phyloP scores from a whole-genome alignment of 1,139 yeast genomes.

The Yamadazyma blattariae region DNA sequence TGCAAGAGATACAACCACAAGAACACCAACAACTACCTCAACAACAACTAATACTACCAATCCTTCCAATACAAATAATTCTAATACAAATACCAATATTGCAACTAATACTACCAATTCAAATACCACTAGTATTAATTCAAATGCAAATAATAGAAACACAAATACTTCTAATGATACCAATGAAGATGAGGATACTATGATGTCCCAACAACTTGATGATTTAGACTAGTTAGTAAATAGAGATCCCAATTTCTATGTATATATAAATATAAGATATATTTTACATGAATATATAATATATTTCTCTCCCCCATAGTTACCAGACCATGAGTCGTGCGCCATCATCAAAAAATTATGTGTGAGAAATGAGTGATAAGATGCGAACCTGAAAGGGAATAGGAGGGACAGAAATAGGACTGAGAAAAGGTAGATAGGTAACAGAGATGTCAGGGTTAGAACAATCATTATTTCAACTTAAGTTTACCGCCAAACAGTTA shows the following conservation, averaged over 20 bases:
- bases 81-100: background rate
- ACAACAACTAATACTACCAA: constrained; percentile 6
- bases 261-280: background rate
- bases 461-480: constrained; percentile 45
- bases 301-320: too few relatives aligned
- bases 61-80: background rate
- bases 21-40: background rate
- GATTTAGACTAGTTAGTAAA: background rate
- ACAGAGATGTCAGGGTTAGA: constrained; percentile 44
- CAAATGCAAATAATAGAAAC: background rate
- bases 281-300: too few relatives aligned
- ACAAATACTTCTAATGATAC: background rate
- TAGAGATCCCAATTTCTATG: too few relatives aligned
- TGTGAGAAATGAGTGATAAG: too few relatives aligned
- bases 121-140: background rate
- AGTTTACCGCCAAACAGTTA: constrained; percentile 92
- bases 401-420: too few relatives aligned
- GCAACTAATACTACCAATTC: background rate
- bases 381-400: too few relatives aligned
- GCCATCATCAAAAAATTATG: too few relatives aligned
- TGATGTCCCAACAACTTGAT: too few relatives aligned
- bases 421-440: too few relatives aligned
- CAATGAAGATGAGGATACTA: background rate
- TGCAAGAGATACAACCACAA: background rate
- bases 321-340: too few relatives aligned